phyloP scores from a whole-genome alignment of 1,284 basidiomycete species.

The Amylostereum areolatum region DNA sequence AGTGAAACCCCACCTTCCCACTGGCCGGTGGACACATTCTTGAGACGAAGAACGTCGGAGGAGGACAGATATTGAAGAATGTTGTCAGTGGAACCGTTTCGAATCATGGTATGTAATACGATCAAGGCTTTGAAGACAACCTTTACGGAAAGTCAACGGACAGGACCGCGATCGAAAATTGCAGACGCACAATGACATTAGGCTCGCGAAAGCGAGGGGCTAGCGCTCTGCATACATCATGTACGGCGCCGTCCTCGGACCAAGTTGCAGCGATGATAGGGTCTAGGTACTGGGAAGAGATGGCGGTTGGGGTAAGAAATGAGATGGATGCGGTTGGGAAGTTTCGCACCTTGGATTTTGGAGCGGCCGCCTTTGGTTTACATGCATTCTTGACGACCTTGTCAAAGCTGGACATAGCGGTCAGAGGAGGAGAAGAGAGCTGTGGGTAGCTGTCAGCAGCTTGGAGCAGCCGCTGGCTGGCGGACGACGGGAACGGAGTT shows the following conservation, averaged over 20 bases:
- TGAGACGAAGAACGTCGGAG: conserved; percentile 72
- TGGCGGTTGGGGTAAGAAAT: conserved; percentile 1
- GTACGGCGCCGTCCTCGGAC: conserved; percentile 85
- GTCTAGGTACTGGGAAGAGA: conserved; percentile 62
- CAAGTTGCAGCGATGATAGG: conserved; percentile 94
- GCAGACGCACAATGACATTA: conserved; percentile 72
- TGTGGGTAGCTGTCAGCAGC: conserved; percentile 1
- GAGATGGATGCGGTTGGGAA: background rate
- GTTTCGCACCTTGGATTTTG: conserved; percentile 78
- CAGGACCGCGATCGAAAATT: conserved; percentile 1
- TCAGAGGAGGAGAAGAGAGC: conserved; percentile 4
- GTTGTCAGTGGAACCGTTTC: conserved; percentile 89
- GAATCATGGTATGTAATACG: conserved; percentile 92
- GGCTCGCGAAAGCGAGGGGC: conserved; percentile 82
- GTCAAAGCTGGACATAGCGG: conserved; percentile 69
- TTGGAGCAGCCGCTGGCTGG: background rate
- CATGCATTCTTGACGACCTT: conserved; percentile 89
- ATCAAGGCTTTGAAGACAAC: conserved; percentile 96
- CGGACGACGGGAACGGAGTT: background rate
- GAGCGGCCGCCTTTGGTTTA: conserved; percentile 91
- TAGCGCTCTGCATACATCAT: conserved; percentile 88
- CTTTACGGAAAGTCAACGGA: conserved; percentile 31
- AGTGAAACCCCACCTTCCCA: conserved; percentile 64
- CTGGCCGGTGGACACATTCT: conserved; percentile 68
- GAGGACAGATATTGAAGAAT: conserved; percentile 80